Conservation (phyloP, 2,329 filamentous ascomycete genomes). For the Westerdykella sp. region DNA sequence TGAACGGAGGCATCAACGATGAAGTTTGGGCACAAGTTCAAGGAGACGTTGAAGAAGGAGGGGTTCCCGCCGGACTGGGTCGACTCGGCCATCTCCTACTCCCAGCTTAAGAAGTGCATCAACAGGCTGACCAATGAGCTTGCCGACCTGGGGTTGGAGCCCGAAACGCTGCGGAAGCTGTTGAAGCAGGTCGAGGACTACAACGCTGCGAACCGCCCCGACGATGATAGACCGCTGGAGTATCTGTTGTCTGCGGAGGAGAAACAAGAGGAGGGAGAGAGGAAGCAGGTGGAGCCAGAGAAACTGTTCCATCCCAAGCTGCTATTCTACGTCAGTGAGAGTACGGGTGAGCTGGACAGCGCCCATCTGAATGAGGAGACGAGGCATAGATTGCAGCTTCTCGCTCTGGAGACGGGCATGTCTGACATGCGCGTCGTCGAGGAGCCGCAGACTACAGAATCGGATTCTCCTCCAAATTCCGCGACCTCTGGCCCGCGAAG, state of each 20-base stretch:
- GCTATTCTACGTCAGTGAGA: slow-evolving; percentile 61
- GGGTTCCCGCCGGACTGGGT: slow-evolving; percentile 69
- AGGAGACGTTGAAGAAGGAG: slow-evolving; percentile 61
- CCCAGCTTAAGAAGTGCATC: slow-evolving; percentile 81
- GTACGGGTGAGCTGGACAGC: slow-evolving; percentile 61
- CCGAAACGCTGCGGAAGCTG: slow-evolving; percentile 61
- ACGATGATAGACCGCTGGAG: slow-evolving; percentile 30
- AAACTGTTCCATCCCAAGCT: slow-evolving; percentile 58
- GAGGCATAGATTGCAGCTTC: slow-evolving; percentile 55
- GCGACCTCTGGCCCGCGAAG: slow-evolving; percentile 2
- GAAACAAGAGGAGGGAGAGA: neutral
- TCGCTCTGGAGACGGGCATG: slow-evolving; percentile 47
- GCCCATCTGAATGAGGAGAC: slow-evolving; percentile 62
- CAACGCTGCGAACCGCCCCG: slow-evolving; percentile 22
- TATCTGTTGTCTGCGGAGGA: slow-evolving; percentile 28
- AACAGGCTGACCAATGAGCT: slow-evolving; percentile 73
- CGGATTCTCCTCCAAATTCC: slow-evolving; percentile 8
- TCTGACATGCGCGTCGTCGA: slow-evolving; percentile 34
- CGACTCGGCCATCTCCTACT: slow-evolving; percentile 72
- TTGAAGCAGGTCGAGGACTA: slow-evolving; percentile 43
- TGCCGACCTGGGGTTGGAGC: slow-evolving; percentile 62
- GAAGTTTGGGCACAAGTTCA: slow-evolving; percentile 82
- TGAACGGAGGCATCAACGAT: slow-evolving; percentile 44
- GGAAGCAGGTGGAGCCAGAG: slow-evolving; percentile 5
- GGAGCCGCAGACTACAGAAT: slow-evolving; percentile 12